Evolutionary conservation across 306 rosid genomes (phyloP), one percentile per base, ranked within the genome.

Genomic region (Herpetospermum pedunculosum): DNA sequence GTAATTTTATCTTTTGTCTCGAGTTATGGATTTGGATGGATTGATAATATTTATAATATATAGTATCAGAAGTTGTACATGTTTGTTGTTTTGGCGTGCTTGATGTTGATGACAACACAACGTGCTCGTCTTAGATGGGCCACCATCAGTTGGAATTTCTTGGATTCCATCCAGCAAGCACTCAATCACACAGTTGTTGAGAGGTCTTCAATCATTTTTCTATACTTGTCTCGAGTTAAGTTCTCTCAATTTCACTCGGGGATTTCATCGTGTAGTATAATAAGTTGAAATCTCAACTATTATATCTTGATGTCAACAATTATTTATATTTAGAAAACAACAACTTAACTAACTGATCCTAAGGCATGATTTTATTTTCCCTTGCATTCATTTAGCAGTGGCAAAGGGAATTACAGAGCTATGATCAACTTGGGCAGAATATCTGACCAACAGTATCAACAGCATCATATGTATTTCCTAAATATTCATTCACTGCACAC

Each of bases 371-470:
- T 9, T 6, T 40, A 10, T 40, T 23, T 57, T 32, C 35, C n/a
- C n/a, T n/a, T n/a, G n/a, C n/a, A n/a, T n/a, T n/a, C n/a, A n/a
- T n/a, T n/a, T n/a, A n/a, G n/a, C n/a, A n/a, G n/a, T n/a, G n/a
- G n/a, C n/a, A n/a, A n/a, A n/a, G n/a, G n/a, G n/a, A n/a, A n/a
- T n/a, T n/a, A n/a, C n/a, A n/a, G n/a, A n/a, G n/a, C n/a, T n/a
- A 9, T 52, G 23, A 40, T 77, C 63, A 82, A 72, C 76, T 68
- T 11, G 76, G 55, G 64, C 83, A 83, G 69, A 57, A 76, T 72
- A 74, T 69, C 49, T 81, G 85, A 72, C 37, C 72, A n/a, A 62
- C 87, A 80, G 43, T 8, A 25, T 38, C 74, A 76, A 52, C 79
- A 72, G 23, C 14, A 25, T 81, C 84, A 60, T 32, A 78, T 35